These are phyloP conservation scores for Teunomyces stri DNA, from an alignment of 805 yeast genomes.

Conservation along the genomic window DNA sequence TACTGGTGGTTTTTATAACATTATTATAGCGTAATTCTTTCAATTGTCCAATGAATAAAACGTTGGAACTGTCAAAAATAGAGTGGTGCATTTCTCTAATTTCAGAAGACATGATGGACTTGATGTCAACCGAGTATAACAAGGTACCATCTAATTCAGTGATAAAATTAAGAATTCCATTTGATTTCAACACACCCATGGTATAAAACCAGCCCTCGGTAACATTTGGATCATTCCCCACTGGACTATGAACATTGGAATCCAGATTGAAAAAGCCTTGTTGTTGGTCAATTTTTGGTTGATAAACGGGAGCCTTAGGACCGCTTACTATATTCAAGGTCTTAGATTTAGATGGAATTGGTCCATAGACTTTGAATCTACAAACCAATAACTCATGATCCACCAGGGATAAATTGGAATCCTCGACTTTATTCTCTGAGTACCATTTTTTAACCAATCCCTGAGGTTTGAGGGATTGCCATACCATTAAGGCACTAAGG, in stretches of 20 bases:
- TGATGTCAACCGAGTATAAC: conserved; percentile 57
- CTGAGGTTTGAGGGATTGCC: conserved; percentile 54
- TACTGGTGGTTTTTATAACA: conserved; percentile 29
- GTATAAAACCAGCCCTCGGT: conserved; percentile 69
- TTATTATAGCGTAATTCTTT: conserved; percentile 50
- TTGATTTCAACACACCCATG: conserved; percentile 65
- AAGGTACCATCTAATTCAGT: conserved; percentile 63
- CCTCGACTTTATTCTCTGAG: conserved; percentile 34
- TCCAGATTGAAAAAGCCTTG: not conserved
- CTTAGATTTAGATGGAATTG: conserved; percentile 44
- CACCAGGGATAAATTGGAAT: conserved; percentile 16
- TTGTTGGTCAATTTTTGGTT: conserved; percentile 11
- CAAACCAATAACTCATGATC: conserved; percentile 53
- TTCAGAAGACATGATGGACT: conserved; percentile 54
- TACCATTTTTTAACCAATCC: conserved; percentile 58
- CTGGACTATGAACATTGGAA: conserved; percentile 2
- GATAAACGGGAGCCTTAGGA: conserved; percentile 36
- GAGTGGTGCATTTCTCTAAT: conserved; percentile 64
- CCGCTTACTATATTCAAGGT: conserved; percentile 37
- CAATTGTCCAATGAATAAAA: conserved; percentile 56
- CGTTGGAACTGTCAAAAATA: conserved; percentile 56
- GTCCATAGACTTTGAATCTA: conserved; percentile 65
- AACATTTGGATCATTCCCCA: conserved; percentile 10
- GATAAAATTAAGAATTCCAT: conserved; percentile 60
- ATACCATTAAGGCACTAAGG: conserved; percentile 47